Percentiles rank a stretch among this genome's conserved stretches.
These are phyloP conservation scores for Venturiaceae sp. DNA, from an alignment of 2,329 filamentous ascomycete species.

Conservation along the genomic window DNA sequence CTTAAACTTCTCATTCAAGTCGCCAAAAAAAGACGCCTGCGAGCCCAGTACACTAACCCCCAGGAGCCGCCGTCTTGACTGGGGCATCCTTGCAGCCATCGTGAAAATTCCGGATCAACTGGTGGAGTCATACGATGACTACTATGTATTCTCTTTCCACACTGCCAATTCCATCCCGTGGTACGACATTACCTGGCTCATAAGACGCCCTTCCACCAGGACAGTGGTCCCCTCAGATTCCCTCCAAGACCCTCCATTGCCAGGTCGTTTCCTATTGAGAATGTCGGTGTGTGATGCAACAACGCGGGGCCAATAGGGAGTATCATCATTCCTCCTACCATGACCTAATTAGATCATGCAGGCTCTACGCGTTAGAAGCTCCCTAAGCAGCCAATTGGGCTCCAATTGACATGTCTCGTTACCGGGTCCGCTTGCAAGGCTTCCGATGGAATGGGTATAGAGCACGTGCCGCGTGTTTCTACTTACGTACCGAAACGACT, in stretches of 20 bases:
- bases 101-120: not conserved
- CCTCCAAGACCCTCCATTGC: not conserved
- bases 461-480: not conserved
- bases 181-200: too few species aligned
- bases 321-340: too few species aligned
- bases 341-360: not conserved
- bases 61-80: not conserved
- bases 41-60: not conserved
- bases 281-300: not conserved
- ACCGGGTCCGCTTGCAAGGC: not conserved
- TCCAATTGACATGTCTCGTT: not conserved
- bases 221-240: too few species aligned
- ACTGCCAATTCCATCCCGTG: not conserved
- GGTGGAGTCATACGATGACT: not conserved
- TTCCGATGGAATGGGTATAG: not conserved
- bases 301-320: not conserved
- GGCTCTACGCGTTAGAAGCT: not conserved
- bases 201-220: not conserved
- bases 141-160: too few species aligned
- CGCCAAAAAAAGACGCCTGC: not conserved
- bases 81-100: not conserved
- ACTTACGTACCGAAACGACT: not conserved
- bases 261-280: not conserved
- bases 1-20: not conserved
- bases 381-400: too few species aligned